Base-by-base conservation (phyloP, 1,284 basidiomycete species). In the Ceratobasidium sp. region DNA sequence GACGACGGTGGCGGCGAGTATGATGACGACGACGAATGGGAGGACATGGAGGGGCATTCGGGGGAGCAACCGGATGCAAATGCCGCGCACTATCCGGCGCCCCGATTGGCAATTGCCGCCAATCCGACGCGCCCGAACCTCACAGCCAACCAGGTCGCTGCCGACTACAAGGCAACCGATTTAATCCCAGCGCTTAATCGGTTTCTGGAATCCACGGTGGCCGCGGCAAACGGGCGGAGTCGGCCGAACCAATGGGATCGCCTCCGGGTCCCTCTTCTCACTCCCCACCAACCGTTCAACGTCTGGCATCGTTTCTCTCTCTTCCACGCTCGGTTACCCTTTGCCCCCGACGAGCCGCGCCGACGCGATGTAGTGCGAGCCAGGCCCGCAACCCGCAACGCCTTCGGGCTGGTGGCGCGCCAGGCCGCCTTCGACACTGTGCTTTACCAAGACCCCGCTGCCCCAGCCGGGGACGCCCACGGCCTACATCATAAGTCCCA, bases 281-380 rank as follows among this genome's bases (percentile, higher is more conserved):
- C 71, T 48, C 12, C 48, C 8, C 14, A 75, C 14, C 14, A 38
- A 50, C 30, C 8, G 2, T 2, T 75, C n/a, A 48, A 64, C 33
- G 33, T 75, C 48, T 75, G 71, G 71, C 71, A 75, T 35, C 10
- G 48, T 1, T 8, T 65, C n/a, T 35, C 27, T 30, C 71, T 75
- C 23, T 35, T 38, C 48, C 71, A 75, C n/a, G 0, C 1, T 1
- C 60, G 35, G 4, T 62, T 64, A 23, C 48, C 48, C 14, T 75
- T 75, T n/a, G 59, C 71, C 10, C 71, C 71, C 35, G 10, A 35
- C 50, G 71, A 75, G 14, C 30, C 59, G 8, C 41, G 30, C 7
- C 46, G 50, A 2, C 71, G 60, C 2, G 71, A 75, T 64, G 71
- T 75, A 33, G 71, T 75, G 48, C 71, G 48, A 20, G 60, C 57